Base-by-base conservation (phyloP, 257 asterid genomes). In the Thymus quinquecostatus region DNA sequence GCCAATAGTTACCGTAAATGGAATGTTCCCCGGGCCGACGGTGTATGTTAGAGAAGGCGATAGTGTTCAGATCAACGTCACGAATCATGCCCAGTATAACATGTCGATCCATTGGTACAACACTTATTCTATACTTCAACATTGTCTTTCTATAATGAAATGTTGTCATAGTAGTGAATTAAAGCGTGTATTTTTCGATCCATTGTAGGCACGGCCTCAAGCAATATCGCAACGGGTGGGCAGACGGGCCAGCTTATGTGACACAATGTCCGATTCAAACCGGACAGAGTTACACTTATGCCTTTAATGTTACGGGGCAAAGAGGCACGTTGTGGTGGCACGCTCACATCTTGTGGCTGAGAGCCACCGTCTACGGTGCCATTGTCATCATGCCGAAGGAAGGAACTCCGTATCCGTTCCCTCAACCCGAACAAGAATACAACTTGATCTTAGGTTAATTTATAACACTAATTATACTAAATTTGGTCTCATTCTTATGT, bases 351-450 rank as follows among this genome's bases (percentile, higher is more conserved):
- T 72, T 77, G 21, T 86, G 92, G 92, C 86, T 86, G 2, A 79
- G 89, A 68, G 92, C 89, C 71, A 86, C 89, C 10, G 85, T 86
- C 10, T 64, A 86, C 80, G 92, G 92, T 36, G 89, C 87, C n/a
- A 79, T 86, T 38, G 85, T 86, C 0, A 78, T 86, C 1, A 53
- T 79, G 77, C 92, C 89, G 5, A 80, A 77, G 62, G 66, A 63
- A 48, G 87, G 87, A 36, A 67, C 72, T 1, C 74, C 86, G 1
- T 86, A 66, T 51, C 89, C 92, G 64, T 86, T 86, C 64, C 92
- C 86, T 0, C 82, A 80, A n/a, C 91, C 89, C 8, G 64, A 67
- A 53, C 66, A 69, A 44, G 91, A 88, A 13, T 68, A 66, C 74
- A 77, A 77, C 4, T 44, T 88, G 14, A 4, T 87, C 68, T 68